These are phyloP conservation scores for Apiospora phragmitis DNA, from an alignment of 2,329 filamentous ascomycete species.

Conservation along the genomic window DNA sequence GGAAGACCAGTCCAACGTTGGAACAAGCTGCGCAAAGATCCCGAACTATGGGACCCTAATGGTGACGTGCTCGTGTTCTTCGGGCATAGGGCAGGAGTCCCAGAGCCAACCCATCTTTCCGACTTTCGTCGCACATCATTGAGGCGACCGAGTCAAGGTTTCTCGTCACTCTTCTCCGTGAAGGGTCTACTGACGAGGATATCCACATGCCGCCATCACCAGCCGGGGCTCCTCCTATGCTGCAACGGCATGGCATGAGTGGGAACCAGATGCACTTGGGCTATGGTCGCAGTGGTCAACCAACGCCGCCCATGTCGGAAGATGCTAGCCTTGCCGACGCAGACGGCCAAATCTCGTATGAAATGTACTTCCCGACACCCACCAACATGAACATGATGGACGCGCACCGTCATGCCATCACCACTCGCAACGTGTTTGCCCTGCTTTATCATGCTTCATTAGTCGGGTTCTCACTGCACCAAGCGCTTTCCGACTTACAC, in stretches of 20 bases:
- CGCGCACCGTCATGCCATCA: constrained; percentile 59
- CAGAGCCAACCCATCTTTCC: constrained; percentile 53
- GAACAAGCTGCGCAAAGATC: constrained; percentile 60
- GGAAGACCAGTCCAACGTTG: constrained; percentile 51
- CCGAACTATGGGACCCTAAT: constrained; percentile 61
- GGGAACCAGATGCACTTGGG: constrained; percentile 24
- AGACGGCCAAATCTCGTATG: constrained; percentile 58
- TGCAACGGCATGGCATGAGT: constrained; percentile 31
- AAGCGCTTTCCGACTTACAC: constrained; percentile 64
- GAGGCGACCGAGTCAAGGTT: constrained; percentile 57
- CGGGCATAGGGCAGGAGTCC: constrained; percentile 44
- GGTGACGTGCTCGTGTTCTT: constrained; percentile 62
- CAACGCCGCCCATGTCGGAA: constrained; percentile 47
- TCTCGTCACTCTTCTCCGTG: constrained; percentile 53
- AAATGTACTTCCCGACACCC: constrained; percentile 64
- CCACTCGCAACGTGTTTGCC: constrained; percentile 69
- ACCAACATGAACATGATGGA: constrained; percentile 46
- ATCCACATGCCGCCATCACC: constrained; percentile 44
- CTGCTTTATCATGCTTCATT: constrained; percentile 64
- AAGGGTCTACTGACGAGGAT: constrained; percentile 52
- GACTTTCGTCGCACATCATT: constrained; percentile 58
- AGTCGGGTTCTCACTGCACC: constrained; percentile 63
- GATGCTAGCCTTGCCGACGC: constrained; percentile 42
- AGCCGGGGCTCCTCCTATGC: constrained; percentile 40
- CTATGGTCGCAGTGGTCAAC: constrained; percentile 33